phyloP scores from a whole-genome alignment of 495 filamentous ascomycete species.

The Talaromyces nanjingensis region DNA sequence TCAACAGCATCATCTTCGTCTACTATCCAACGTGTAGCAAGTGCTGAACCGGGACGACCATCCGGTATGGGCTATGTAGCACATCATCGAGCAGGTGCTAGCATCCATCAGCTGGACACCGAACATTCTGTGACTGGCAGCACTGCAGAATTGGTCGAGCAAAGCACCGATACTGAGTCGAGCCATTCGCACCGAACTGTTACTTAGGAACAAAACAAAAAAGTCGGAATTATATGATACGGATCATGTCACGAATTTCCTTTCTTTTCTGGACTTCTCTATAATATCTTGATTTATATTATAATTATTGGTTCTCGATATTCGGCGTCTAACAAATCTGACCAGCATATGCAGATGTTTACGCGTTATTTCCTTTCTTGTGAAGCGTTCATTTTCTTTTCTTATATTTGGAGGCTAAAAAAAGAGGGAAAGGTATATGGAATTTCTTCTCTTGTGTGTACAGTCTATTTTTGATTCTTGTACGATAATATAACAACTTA shows the following conservation, averaged over 20 bases:
- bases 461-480: not conserved
- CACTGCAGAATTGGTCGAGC: conserved; percentile 40
- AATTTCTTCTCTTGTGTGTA: not conserved
- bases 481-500: not conserved
- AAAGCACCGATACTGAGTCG: conserved; percentile 7
- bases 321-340: not conserved
- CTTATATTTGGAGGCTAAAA: not conserved
- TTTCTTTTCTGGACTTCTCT: not conserved
- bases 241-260: conserved; percentile 6
- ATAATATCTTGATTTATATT: conserved; percentile 1
- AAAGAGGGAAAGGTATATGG: conserved; percentile 1
- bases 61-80: conserved; percentile 69
- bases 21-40: conserved; percentile 22
- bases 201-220: not conserved
- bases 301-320: not conserved
- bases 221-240: not conserved
- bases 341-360: not conserved
- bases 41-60: conserved; percentile 42
- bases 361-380: not conserved
- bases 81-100: conserved; percentile 54
- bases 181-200: not conserved
- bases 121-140: conserved; percentile 45
- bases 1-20: conserved; percentile 43
- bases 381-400: not conserved
- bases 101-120: conserved; percentile 52